These are phyloP conservation scores for Phalaenopsis equestris DNA, from an alignment of 106 monocot genomes.

Conservation along the genomic window DNA sequence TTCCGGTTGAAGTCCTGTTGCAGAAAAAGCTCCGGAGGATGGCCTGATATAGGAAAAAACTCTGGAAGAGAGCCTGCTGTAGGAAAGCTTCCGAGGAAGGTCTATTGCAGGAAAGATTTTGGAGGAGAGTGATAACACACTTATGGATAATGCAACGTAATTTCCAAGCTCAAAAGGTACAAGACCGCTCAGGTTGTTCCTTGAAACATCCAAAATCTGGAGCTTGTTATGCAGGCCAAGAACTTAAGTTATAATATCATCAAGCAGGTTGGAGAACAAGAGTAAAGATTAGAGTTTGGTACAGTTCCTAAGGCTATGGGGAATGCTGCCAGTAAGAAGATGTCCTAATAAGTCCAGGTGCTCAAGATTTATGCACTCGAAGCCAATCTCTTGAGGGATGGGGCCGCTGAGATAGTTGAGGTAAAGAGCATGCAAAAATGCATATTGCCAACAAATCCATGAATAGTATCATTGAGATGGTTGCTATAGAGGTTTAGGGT, in stretches of 20 bases:
- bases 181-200: constrained; percentile 76
- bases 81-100: no score
- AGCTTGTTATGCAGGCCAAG: constrained; percentile 38
- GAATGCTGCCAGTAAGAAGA: constrained; percentile 41
- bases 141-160: constrained; percentile 47
- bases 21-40: no score
- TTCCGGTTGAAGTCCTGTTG: no score
- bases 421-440: constrained; percentile 21
- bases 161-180: constrained; percentile 70
- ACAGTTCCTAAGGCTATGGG: constrained; percentile 58
- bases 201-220: constrained; percentile 55
- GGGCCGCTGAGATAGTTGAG: constrained; percentile 37
- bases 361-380: constrained; percentile 32
- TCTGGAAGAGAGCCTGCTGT: no score
- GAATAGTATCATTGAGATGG: constrained; percentile 51
- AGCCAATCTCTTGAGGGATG: constrained; percentile 37
- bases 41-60: no score
- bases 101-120: no score
- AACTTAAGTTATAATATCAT: constrained; percentile 53
- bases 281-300: constrained; percentile 35
- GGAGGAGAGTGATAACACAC: constrained; percentile 20
- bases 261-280: constrained; percentile 64
- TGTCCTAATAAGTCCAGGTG: constrained; percentile 46
- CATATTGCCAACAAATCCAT: constrained; percentile 26
- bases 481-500: constrained; percentile 63